Conservation (phyloP, 192 early-diverging fungal species). For the Umbelopsis sp. region DNA sequence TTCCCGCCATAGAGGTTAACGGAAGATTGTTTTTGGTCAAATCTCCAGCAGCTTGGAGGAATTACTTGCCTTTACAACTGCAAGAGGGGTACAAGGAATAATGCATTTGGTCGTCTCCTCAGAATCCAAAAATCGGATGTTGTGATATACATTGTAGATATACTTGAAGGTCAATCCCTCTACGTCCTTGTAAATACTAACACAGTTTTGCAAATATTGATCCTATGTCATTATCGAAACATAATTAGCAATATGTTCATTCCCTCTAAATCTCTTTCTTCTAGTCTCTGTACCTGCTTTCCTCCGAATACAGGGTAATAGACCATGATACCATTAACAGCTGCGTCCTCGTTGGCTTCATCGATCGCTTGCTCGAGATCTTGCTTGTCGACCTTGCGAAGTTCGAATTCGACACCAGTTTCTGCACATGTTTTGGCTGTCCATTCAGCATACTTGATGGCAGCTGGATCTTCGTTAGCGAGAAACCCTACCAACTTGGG, state of each 20-base stretch:
- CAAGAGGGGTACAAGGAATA: constrained; percentile 98
- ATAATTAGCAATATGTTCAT: neutral
- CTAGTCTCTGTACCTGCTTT: constrained; percentile 60
- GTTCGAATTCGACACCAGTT: constrained; percentile 89
- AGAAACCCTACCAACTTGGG: constrained; percentile 92
- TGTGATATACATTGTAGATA: constrained; percentile 94
- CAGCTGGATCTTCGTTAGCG: constrained; percentile 93
- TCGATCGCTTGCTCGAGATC: constrained; percentile 84
- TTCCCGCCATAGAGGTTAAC: neutral
- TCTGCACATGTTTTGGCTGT: constrained; percentile 92
- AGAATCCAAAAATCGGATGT: constrained; percentile 78
- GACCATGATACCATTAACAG: constrained; percentile 95
- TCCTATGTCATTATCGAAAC: constrained; percentile 54
- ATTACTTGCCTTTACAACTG: constrained; percentile 81
- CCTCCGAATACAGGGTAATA: constrained; percentile 98
- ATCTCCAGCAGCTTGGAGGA: neutral
- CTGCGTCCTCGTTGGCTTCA: constrained; percentile 84
- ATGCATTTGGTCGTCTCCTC: constrained; percentile 89
- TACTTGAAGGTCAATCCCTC: constrained; percentile 96
- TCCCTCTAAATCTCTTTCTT: neutral
- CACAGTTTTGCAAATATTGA: constrained; percentile 91
- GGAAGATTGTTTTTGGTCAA: neutral
- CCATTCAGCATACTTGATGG: constrained; percentile 93
- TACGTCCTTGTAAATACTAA: constrained; percentile 89
- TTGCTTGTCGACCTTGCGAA: constrained; percentile 78